Percentiles rank a stretch among this genome's conserved stretches.
Evolutionary conservation across 208 protist species (phyloP).

Genomic region (Leishmania mexicana): DNA sequence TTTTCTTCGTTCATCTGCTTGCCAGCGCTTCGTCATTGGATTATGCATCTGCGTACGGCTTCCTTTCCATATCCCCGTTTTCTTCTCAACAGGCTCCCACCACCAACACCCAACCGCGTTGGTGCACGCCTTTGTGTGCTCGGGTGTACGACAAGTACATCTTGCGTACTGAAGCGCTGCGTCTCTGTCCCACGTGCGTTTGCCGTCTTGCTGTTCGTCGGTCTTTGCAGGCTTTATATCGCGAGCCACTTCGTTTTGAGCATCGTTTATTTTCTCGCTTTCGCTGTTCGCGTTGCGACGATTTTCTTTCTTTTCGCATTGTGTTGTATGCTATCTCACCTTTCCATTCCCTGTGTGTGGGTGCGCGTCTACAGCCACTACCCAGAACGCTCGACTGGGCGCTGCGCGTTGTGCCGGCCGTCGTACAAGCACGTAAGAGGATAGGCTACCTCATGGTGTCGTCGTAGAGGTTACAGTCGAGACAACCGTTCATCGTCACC

Average conservation of each 20-base stretch:
- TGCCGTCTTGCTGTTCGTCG: neutral
- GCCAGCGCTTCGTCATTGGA: neutral
- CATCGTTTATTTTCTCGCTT: constrained; percentile 6
- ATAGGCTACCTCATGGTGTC: neutral
- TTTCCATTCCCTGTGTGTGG: neutral
- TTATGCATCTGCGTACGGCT: neutral
- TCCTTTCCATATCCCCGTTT: neutral
- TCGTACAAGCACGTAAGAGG: neutral
- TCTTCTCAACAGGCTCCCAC: neutral
- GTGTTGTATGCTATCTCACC: neutral
- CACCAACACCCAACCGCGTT: neutral
- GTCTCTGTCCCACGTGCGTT: neutral
- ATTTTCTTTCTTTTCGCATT: neutral
- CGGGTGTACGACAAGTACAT: neutral
- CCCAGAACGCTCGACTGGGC: neutral
- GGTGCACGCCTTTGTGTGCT: neutral
- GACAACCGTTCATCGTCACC: neutral
- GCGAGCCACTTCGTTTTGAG: neutral
- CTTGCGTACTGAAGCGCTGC: neutral
- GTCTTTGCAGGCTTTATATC: neutral
- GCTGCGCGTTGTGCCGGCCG: neutral
- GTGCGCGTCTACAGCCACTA: neutral
- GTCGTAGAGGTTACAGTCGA: neutral
- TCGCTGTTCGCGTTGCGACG: neutral
- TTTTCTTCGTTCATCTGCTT: neutral